Conservation (phyloP, 2,329 filamentous ascomycete genomes). For the Trichoderma sp. region DNA sequence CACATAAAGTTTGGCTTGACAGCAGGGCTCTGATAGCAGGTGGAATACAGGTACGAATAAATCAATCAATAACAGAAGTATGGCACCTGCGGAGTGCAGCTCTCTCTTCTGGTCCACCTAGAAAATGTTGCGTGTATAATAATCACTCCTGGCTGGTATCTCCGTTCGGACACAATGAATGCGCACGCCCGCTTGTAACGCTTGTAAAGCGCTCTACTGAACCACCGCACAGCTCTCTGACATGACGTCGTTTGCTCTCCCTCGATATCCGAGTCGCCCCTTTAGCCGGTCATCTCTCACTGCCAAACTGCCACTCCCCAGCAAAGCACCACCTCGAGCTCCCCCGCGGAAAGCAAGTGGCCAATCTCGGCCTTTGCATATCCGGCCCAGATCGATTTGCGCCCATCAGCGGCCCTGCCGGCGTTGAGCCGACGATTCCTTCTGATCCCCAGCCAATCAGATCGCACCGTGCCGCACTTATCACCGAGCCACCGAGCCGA, state of each 20-base stretch:
- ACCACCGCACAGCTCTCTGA: not conserved
- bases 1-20: too few relatives aligned
- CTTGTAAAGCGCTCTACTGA: too few relatives aligned
- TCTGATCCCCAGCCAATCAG: slow-evolving; percentile 39
- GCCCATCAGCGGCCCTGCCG: slow-evolving; percentile 5
- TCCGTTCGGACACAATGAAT: too few relatives aligned
- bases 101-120: too few relatives aligned
- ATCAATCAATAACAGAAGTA: too few relatives aligned
- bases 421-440: slow-evolving; percentile 1
- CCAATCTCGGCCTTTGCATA: slow-evolving; percentile 6
- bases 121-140: too few relatives aligned
- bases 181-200: too few relatives aligned
- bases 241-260: slow-evolving; percentile 8
- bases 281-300: slow-evolving; percentile 5
- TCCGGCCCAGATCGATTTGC: not conserved
- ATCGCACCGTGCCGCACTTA: slow-evolving; percentile 35
- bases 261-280: slow-evolving; percentile 15
- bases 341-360: not conserved
- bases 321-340: too few relatives aligned
- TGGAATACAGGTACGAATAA: too few relatives aligned
- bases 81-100: too few relatives aligned
- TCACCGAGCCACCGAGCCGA: slow-evolving; percentile 45
- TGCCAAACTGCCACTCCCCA: not conserved
- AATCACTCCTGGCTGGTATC: too few relatives aligned
- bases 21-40: too few relatives aligned